Evolutionary conservation across 78 protist genomes (phyloP).

Genomic region (Protostelium mycophagum): DNA sequence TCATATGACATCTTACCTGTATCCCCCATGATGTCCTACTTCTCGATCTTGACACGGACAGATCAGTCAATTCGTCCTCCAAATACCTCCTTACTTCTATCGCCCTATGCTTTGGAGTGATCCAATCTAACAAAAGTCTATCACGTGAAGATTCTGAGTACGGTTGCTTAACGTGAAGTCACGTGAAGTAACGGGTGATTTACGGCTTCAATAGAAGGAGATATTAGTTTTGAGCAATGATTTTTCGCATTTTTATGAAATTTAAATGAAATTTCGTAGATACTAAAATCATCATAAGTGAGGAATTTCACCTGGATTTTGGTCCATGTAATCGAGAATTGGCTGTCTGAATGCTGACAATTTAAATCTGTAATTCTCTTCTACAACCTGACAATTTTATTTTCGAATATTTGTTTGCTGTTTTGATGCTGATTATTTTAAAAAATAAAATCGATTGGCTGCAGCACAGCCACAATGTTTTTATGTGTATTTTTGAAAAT

Average conservation of each 20-base stretch:
- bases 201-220: too few species aligned
- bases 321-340: not conserved
- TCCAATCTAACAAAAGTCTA: too few species aligned
- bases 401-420: not conserved
- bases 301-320: not conserved
- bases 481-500: too few species aligned
- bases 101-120: not conserved
- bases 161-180: too few species aligned
- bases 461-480: too few species aligned
- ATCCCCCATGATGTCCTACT: slow-evolving; percentile 86
- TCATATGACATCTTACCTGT: not conserved
- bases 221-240: too few species aligned
- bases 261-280: too few species aligned
- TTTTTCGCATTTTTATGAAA: too few species aligned
- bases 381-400: slow-evolving; percentile 6
- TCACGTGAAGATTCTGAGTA: too few species aligned
- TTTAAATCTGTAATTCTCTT: slow-evolving; percentile 78
- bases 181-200: too few species aligned
- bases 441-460: too few species aligned
- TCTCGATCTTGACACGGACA: slow-evolving; percentile 79
- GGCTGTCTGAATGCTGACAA: slow-evolving; percentile 14
- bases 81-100: not conserved
- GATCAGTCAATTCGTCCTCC: slow-evolving; percentile 17
- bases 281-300: not conserved
- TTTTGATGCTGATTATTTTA: not conserved